Percentiles rank a stretch among this genome's conserved stretches.
Conservation (phyloP, 148 eudicot genomes). For the Spergularia bocconei region DNA sequence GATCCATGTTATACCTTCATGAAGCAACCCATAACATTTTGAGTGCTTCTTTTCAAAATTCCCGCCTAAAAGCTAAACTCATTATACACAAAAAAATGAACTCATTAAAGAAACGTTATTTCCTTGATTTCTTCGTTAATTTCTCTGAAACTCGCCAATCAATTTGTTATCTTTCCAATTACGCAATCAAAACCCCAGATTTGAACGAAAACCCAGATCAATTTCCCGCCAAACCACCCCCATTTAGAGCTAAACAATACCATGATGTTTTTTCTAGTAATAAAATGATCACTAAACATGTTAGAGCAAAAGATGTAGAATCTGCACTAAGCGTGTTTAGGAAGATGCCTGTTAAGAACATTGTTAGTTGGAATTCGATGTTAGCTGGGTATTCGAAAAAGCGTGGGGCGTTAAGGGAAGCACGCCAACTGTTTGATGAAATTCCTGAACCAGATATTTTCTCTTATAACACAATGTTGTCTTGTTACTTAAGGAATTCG, state of each 20-base stretch:
- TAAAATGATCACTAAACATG: slow-evolving; percentile 43
- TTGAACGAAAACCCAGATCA: slow-evolving; percentile 13
- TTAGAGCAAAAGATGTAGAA: slow-evolving; percentile 52
- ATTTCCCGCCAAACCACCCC: neutral
- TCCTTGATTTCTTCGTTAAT: neutral
- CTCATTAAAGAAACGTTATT: neutral
- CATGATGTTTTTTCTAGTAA: slow-evolving; percentile 41
- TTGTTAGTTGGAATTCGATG: slow-evolving; percentile 67
- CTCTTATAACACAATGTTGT: slow-evolving; percentile 62
- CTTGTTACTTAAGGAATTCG: slow-evolving; percentile 52
- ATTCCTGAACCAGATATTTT: slow-evolving; percentile 66
- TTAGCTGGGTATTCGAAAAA: slow-evolving; percentile 50
- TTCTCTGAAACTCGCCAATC: neutral
- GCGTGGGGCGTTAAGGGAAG: slow-evolving; percentile 43
- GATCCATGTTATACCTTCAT: too few species aligned
- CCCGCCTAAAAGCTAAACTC: neutral
- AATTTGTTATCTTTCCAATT: slow-evolving; percentile 8
- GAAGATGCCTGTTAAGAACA: slow-evolving; percentile 44
- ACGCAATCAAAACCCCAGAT: neutral
- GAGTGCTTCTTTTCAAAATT: too few species aligned
- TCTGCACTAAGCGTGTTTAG: slow-evolving; percentile 54
- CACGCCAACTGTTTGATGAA: slow-evolving; percentile 68
- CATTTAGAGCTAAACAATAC: neutral
- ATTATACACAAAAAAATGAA: neutral
- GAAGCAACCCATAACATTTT: too few species aligned